Evolutionary conservation across 306 rosid species (phyloP).

Genomic region (Cicer pinnatifidum): DNA sequence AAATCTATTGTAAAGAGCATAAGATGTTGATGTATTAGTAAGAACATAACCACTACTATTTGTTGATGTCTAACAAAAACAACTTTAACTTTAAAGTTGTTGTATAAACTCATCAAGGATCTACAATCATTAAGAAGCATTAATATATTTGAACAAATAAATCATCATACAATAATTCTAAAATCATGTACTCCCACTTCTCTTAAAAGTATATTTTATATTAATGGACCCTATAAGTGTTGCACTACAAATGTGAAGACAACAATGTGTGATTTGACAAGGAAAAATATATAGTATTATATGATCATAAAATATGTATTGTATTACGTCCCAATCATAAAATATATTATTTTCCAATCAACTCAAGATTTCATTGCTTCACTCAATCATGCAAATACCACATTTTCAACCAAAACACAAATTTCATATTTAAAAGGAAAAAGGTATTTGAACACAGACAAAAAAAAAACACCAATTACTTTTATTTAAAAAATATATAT

Average conservation of each 20-base stretch:
- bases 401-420: background rate
- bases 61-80: no score
- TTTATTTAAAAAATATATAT: no score
- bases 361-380: constrained; percentile 36
- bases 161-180: background rate
- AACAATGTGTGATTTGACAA: constrained; percentile 4
- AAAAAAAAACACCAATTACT: no score
- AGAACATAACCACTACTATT: no score
- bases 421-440: background rate
- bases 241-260: constrained; percentile 15
- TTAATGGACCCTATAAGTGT: constrained; percentile 1
- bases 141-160: background rate
- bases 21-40: no score
- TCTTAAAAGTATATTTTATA: background rate
- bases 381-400: constrained; percentile 30
- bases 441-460: no score
- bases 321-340: background rate
- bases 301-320: constrained; percentile 5
- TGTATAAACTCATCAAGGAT: no score
- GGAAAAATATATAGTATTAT: constrained; percentile 15
- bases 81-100: no score
- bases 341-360: constrained; percentile 31
- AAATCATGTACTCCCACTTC: background rate
- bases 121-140: no score
- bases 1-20: no score